These are phyloP conservation scores for Nannochloropsis gaditana DNA, from an alignment of 108 stramenopile species.

Conservation along the genomic window DNA sequence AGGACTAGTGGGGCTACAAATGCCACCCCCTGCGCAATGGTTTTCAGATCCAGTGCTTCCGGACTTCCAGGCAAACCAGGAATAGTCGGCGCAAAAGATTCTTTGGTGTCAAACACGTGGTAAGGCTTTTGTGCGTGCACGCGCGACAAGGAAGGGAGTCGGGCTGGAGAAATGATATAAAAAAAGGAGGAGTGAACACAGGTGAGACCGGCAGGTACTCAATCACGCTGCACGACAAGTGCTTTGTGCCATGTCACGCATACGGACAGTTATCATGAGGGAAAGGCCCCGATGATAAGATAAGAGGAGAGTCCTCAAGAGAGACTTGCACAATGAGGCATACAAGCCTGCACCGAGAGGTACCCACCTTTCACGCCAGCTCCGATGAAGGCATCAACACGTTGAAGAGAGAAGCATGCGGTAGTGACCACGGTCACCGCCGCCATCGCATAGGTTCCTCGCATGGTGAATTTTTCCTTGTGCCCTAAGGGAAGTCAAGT, in stretches of 20 bases:
- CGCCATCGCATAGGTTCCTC: no score
- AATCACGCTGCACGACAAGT: no score
- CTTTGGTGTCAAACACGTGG: background rate
- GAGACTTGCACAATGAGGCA: background rate
- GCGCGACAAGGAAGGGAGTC: background rate
- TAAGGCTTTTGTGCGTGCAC: background rate
- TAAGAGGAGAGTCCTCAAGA: background rate
- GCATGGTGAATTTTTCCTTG: no score
- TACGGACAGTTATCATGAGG: background rate
- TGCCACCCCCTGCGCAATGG: background rate
- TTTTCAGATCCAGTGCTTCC: background rate
- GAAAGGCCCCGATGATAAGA: background rate
- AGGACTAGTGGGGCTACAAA: constrained; percentile 29
- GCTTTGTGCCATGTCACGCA: no score
- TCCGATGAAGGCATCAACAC: constrained; percentile 10
- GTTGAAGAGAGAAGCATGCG: background rate
- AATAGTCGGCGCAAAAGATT: background rate
- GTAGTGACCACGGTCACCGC: no score
- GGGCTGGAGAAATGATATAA: background rate
- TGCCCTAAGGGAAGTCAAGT: no score
- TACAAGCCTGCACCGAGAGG: background rate
- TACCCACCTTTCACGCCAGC: background rate
- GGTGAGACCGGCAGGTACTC: background rate
- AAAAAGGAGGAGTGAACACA: constrained; percentile 1
- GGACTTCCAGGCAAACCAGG: background rate